These are phyloP conservation scores for Rhynchospora pubera DNA, from an alignment of 176 grass and related monocot species.

Conservation along the genomic window DNA sequence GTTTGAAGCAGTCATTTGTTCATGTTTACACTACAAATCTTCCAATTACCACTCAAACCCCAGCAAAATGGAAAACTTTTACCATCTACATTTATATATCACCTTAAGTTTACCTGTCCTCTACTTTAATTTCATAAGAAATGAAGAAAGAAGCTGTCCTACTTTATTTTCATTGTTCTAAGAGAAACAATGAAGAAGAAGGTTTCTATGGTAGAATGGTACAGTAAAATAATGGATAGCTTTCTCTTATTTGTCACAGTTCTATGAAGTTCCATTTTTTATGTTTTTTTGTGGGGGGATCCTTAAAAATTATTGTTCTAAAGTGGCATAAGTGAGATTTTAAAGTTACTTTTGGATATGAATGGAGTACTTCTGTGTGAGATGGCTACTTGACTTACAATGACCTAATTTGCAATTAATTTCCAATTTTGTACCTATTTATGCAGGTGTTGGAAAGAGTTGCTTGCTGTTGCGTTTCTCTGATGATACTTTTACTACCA, in stretches of 20 bases:
- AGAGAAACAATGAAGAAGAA: not conserved
- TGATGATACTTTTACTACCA: slow-evolving; percentile 23
- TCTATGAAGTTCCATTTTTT: not conserved
- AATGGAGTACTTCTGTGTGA: not conserved
- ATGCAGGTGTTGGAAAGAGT: slow-evolving; percentile 30
- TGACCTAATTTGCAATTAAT: not conserved
- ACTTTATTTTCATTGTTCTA: not conserved
- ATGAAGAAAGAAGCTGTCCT: not conserved
- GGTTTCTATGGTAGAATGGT: not conserved
- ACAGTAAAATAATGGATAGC: not conserved
- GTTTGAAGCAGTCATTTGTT: not conserved
- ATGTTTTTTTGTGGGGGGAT: not conserved
- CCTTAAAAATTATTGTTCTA: not conserved
- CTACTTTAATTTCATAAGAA: not conserved
- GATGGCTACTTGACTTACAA: not conserved
- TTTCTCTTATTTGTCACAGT: not conserved
- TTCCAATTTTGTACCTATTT: not conserved
- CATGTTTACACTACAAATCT: not conserved
- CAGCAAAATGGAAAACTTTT: not conserved
- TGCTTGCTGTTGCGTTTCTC: slow-evolving; percentile 23
- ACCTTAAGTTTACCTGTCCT: not conserved
- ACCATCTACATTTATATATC: not conserved
- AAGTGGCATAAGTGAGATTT: not conserved
- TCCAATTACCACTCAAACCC: not conserved
- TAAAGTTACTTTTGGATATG: not conserved